These are phyloP conservation scores for Sporothrix brunneoviolacea DNA, from an alignment of 2,329 filamentous ascomycete genomes.

Conservation along the genomic window DNA sequence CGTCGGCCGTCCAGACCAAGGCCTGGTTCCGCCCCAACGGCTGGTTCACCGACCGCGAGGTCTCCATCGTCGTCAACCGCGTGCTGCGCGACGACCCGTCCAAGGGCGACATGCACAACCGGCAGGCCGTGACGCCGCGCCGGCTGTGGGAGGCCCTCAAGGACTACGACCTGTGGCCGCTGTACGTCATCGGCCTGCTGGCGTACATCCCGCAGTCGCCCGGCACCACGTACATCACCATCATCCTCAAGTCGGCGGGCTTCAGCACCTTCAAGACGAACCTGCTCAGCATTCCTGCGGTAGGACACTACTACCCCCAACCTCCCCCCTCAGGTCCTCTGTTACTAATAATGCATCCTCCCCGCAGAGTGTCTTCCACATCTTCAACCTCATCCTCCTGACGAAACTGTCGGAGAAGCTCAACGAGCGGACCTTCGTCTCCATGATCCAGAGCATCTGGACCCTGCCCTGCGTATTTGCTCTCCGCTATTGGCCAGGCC, in stretches of 20 bases:
- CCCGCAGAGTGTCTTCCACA: slow-evolving; percentile 44
- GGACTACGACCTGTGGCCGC: slow-evolving; percentile 18
- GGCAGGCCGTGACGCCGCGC: slow-evolving; percentile 43
- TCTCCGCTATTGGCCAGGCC: slow-evolving; percentile 39
- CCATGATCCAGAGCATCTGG: slow-evolving; percentile 45
- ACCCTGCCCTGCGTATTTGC: slow-evolving; percentile 47
- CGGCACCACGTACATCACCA: slow-evolving; percentile 10
- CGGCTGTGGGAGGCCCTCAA: slow-evolving; percentile 15
- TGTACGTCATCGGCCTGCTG: slow-evolving; percentile 16
- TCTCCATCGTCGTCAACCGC: slow-evolving; percentile 53
- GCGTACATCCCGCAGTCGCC: slow-evolving; percentile 8
- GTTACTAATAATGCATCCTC: slow-evolving; percentile 43
- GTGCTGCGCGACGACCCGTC: slow-evolving; percentile 48
- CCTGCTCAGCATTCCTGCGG: slow-evolving; percentile 24
- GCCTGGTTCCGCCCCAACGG: slow-evolving; percentile 38
- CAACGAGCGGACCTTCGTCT: slow-evolving; percentile 37
- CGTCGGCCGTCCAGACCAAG: slow-evolving; percentile 34
- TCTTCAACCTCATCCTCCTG: slow-evolving; percentile 42
- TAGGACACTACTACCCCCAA: not conserved
- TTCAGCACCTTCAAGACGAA: slow-evolving; percentile 15
- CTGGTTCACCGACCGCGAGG: slow-evolving; percentile 48
- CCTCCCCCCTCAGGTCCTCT: slow-evolving; percentile 31
- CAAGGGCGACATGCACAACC: slow-evolving; percentile 53
- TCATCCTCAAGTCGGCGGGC: slow-evolving; percentile 10
- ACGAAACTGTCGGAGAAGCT: slow-evolving; percentile 44